Evolutionary conservation across 2,329 filamentous ascomycete genomes (phyloP).

Genomic region (Talaromyces sp.): DNA sequence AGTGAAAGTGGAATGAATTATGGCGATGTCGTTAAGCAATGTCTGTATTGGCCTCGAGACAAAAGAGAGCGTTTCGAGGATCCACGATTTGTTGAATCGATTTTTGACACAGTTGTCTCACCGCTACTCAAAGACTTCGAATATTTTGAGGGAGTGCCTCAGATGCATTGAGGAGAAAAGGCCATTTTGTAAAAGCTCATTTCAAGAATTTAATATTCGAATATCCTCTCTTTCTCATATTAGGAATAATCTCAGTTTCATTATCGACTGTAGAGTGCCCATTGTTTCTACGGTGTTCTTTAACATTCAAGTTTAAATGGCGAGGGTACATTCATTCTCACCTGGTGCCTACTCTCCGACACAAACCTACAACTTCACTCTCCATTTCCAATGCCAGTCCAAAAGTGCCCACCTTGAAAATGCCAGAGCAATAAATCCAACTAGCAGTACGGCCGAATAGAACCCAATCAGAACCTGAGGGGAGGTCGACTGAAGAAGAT

Average conservation of each 20-base stretch:
- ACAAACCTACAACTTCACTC: conserved; percentile 30
- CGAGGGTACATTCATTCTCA: no score
- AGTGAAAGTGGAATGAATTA: conserved; percentile 21
- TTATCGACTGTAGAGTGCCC: background rate
- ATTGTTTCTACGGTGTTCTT: no score
- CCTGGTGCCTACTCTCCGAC: background rate
- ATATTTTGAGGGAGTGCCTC: background rate
- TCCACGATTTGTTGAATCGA: background rate
- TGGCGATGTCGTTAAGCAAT: conserved; percentile 16
- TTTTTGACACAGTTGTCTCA: background rate
- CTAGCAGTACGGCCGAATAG: conserved; percentile 43
- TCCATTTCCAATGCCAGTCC: conserved; percentile 40
- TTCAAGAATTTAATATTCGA: background rate
- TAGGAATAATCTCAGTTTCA: background rate
- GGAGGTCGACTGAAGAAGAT: conserved; percentile 47
- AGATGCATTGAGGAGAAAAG: background rate
- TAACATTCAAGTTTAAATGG: no score
- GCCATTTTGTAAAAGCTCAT: background rate
- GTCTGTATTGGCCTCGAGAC: conserved; percentile 16
- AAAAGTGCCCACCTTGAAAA: conserved; percentile 38
- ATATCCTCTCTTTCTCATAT: background rate
- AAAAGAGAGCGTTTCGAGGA: background rate
- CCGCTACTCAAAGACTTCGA: background rate
- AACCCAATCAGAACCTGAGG: conserved; percentile 47
- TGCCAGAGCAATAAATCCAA: conserved; percentile 30